These are phyloP conservation scores for Aphanomyces cochlioides DNA, from an alignment of 352 stramenopile genomes.

Conservation along the genomic window DNA sequence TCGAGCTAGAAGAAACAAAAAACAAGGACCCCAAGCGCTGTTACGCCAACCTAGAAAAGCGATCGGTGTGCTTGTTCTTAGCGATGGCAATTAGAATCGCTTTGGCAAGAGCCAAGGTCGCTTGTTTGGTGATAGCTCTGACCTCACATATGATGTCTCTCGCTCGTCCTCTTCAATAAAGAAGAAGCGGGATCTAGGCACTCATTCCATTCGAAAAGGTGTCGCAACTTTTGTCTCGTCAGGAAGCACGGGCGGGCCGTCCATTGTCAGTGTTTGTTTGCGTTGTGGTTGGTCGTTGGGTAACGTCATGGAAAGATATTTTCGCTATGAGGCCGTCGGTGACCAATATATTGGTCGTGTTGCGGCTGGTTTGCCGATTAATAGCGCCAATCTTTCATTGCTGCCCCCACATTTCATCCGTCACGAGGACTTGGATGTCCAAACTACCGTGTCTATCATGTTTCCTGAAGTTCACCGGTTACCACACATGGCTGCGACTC, in stretches of 20 bases:
- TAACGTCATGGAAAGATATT: too few relatives aligned
- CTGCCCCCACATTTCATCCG: background rate
- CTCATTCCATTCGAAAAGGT: slow-evolving; percentile 4
- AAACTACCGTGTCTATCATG: background rate
- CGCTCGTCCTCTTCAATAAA: background rate
- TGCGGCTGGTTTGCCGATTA: background rate
- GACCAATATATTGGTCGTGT: background rate
- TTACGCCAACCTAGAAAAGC: slow-evolving; percentile 36
- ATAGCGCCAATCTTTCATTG: background rate
- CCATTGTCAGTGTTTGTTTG: background rate
- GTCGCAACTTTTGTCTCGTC: background rate
- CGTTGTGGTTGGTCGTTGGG: too few relatives aligned
- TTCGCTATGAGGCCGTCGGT: too few relatives aligned
- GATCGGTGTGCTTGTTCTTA: slow-evolving; percentile 37
- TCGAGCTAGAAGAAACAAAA: background rate
- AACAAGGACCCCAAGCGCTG: slow-evolving; percentile 36
- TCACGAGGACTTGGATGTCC: background rate
- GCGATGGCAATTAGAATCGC: slow-evolving; percentile 33
- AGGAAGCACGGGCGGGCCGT: background rate
- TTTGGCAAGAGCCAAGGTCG: slow-evolving; percentile 18
- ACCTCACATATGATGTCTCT: background rate
- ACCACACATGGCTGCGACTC: background rate
- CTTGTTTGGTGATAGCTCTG: background rate
- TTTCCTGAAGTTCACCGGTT: background rate
- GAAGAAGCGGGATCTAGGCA: background rate